Evolutionary conservation across 495 filamentous ascomycete genomes (phyloP).

Genomic region (Hyaloscypha variabilis): DNA sequence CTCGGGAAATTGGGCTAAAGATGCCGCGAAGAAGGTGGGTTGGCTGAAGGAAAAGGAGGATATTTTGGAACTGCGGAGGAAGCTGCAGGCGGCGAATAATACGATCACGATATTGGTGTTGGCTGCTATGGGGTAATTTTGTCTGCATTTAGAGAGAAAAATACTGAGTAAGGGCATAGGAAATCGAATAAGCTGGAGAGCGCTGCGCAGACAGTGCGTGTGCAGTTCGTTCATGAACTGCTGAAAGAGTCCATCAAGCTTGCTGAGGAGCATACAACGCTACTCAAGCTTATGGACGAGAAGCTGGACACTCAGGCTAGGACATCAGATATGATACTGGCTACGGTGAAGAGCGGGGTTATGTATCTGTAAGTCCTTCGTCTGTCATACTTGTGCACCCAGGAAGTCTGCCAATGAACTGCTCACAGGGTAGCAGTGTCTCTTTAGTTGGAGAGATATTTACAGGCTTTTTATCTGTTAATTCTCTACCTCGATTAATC

Average conservation of each 20-base stretch:
- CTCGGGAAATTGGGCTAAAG: conserved; percentile 17
- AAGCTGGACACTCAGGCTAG: conserved; percentile 9
- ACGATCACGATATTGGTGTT: conserved; percentile 9
- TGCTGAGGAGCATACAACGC: conserved; percentile 5
- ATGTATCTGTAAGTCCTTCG: not conserved
- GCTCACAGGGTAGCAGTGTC: no score
- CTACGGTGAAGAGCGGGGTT: conserved; percentile 1
- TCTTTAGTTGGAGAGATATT: no score
- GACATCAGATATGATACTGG: conserved; percentile 13
- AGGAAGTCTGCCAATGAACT: no score
- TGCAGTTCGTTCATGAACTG: not conserved
- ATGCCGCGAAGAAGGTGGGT: conserved; percentile 9
- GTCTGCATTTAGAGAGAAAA: not conserved
- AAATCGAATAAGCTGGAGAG: conserved; percentile 11
- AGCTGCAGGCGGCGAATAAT: conserved; percentile 3
- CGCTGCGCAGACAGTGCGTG: not conserved
- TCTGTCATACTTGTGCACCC: no score
- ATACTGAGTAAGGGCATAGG: not conserved
- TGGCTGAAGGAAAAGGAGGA: conserved; percentile 24
- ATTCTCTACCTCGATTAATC: no score
- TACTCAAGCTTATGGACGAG: conserved; percentile 7
- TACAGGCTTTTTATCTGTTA: no score
- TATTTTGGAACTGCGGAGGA: conserved; percentile 20
- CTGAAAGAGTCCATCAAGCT: not conserved
- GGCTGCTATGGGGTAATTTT: conserved; percentile 5